Evolutionary conservation across 2,329 filamentous ascomycete genomes (phyloP), one percentile per base, ranked within the genome.

Genomic region (Fusarium illudens): DNA sequence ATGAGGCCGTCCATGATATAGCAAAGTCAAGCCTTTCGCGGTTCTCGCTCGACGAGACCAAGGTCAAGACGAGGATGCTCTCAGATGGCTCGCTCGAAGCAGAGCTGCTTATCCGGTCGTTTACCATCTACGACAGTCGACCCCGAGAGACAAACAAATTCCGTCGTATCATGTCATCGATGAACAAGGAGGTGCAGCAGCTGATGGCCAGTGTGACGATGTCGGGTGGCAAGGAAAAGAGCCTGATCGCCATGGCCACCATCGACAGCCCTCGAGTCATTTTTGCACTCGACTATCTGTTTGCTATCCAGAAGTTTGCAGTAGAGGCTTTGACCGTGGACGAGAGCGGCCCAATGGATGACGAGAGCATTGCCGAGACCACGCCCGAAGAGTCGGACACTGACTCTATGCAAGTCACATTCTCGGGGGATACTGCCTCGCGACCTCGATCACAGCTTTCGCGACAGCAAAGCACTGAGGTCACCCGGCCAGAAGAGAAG

Each of bases 131-230:
- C 58, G 96, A 99, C 77, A 97, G 92, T 67, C 90, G 96, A n/a
- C 90, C 89, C 5, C 87, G 89, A 56, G 94, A 97, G 72, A 92
- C 91, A 6, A 99, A 97, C 82, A 97, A 97, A 76, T 99, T 96
- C 84, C 89, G 94, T 52, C 96, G 95, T 78, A 97, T 99, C 80
- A 98, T 99, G 96, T 94, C 94, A 2, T 90, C 97, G 58, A 94
- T 94, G 75, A 98, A 97, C 79, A 95, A 94, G 71, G 91, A 94
- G 58, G 94, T 96, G 46, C 94, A 98, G 77, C 96, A 99, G 73
- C 94, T 99, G 75, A 99, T 99, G 96, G 96, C 96, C 17, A 97
- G 92, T 76, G 83, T 99, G 4, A 96, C 94, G 0, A 96, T 99
- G 79, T 94, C 94, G 1, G 92, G 94, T 15, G 94, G 94, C 4